Base-by-base conservation (phyloP, 768 basidiomycete genomes). In the Leccinum truebloodii region DNA sequence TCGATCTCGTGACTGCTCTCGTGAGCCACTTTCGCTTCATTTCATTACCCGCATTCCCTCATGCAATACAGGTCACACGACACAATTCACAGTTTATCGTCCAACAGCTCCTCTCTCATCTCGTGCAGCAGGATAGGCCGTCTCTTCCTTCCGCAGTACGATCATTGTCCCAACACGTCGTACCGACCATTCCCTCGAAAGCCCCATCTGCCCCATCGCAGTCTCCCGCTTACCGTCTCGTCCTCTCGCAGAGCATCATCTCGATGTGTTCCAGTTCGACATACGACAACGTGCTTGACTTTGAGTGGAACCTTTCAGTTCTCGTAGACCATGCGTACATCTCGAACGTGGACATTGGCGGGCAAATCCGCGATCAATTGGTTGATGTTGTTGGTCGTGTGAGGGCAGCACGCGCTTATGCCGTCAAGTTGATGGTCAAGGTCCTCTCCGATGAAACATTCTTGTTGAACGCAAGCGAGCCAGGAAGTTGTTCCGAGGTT, bases 251-350 rank as follows among this genome's bases (percentile, higher is more conserved):
- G 22, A 24, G 24, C 24, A 24, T 98, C 62, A 80, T 98, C n/a
- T 77, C 80, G n/a, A 91, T 98, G 66, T 89, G 92, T 59, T 90
- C 92, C 2, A 83, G 85, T 58, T 86, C 86, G 39, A 90, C 88
- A 22, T 98, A 96, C 71, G 87, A 88, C 55, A 90, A 94, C 67
- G 82, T 99, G 28, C 81, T 83, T 49, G 95, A 98, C 75, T 98
- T 98, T 70, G 93, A 98, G 70, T 99, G 97, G 96, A 97, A 94
- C 73, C 81, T 98, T 22, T 97, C 96, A 5, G 94, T 95, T 8
- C 85, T 98, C 30, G 84, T 98, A 51, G 95, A 98, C 69, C 80
- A 98, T 9, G 87, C 93, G 1, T 93, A 97, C 70, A 82, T 98
- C 44, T 90, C 94, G 54, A 84, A 87, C 28, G 92, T 88, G 52